Conservation (phyloP, 2,329 filamentous ascomycete species). For the Ascochyta viciae-villosae region DNA sequence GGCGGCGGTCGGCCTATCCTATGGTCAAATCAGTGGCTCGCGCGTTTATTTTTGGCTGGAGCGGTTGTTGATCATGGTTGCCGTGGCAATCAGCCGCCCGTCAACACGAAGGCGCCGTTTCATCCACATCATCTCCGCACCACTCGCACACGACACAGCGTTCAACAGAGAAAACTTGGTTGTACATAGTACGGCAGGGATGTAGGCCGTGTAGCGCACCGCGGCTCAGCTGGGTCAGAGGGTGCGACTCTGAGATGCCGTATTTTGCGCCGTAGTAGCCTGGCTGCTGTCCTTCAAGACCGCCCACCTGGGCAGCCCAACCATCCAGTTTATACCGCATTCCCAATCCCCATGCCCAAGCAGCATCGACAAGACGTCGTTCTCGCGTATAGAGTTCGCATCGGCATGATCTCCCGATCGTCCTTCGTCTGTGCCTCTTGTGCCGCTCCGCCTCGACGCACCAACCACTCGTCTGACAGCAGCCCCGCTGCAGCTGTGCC, state of each 20-base stretch:
- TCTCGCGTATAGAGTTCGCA: slow-evolving; percentile 14
- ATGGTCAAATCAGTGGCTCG: slow-evolving; percentile 4
- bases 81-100: slow-evolving; percentile 7
- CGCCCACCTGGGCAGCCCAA: background rate
- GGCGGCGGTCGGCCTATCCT: slow-evolving; percentile 2
- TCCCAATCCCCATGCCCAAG: slow-evolving; percentile 7
- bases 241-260: background rate
- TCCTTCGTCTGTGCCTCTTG: slow-evolving; percentile 11
- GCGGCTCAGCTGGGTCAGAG: background rate
- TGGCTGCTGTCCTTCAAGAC: background rate
- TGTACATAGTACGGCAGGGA: slow-evolving; percentile 14
- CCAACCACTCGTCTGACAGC: slow-evolving; percentile 11
- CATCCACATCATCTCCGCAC: slow-evolving; percentile 15
- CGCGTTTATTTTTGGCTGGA: slow-evolving; percentile 18
- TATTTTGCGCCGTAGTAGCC: background rate
- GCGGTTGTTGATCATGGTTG: slow-evolving; percentile 13
- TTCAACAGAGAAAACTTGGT: slow-evolving; percentile 16
- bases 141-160: slow-evolving; percentile 12
- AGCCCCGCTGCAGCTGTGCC: slow-evolving; percentile 8
- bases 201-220: background rate
- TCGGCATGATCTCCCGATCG: slow-evolving; percentile 18
- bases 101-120: slow-evolving; percentile 13
- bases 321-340: background rate
- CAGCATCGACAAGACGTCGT: slow-evolving; percentile 1
- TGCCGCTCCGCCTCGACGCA: slow-evolving; percentile 14